Base-by-base conservation (phyloP, 208 protist genomes). In the Strigomonas culicis region DNA sequence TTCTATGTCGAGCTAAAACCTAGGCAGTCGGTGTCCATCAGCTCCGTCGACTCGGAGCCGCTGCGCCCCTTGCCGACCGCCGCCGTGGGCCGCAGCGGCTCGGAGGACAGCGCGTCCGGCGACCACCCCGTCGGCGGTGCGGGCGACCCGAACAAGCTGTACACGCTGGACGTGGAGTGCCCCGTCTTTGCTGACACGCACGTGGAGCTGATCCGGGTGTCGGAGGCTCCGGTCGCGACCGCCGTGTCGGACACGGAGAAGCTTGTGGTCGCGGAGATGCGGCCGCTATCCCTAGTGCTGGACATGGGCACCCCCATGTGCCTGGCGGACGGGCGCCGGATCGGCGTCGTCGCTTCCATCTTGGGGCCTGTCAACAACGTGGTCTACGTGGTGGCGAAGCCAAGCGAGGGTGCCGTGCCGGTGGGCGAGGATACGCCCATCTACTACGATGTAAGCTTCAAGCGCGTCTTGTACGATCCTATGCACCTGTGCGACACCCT, bases 11-110 rank as follows among this genome's bases (percentile, higher is more conserved):
- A 59, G n/a, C 28, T 59, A 8, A 32, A 59, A 8, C 53, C 27
- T 2, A 59, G 28, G 24, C 3, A 34, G 28, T 27, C 53, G 2
- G 79, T 92, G 13, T 93, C 86, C n/a, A 80, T 95, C 59, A 93
- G 86, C 68, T 95, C 89, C 22, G 75, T 80, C 0, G 89, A 95
- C 67, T 92, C 86, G 0, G 85, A 95, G 49, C 86, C 86, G 0
- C 74, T 95, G 13, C 43, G 24, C n/a, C 70, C 72, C 19, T 75
- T 61, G 10, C 51, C 53, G 25, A 43, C 36, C 0, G 70, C 70
- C n/a, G 75, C 55, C 34, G 19, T 63, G 52, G 52, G 68, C 56
- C 1, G 19, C 19, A 1, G 78, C 69, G 7, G 34, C 50, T 21
- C 22, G 3, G 2, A 44, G 47, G n/a, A 44, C 11, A 13, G 52